A percentile compares a stretch with the other conserved stretches of the same genome.
Evolutionary conservation across 1,139 yeast genomes (phyloP).

Genomic region (Yamadazyma pseudoaaseri): DNA sequence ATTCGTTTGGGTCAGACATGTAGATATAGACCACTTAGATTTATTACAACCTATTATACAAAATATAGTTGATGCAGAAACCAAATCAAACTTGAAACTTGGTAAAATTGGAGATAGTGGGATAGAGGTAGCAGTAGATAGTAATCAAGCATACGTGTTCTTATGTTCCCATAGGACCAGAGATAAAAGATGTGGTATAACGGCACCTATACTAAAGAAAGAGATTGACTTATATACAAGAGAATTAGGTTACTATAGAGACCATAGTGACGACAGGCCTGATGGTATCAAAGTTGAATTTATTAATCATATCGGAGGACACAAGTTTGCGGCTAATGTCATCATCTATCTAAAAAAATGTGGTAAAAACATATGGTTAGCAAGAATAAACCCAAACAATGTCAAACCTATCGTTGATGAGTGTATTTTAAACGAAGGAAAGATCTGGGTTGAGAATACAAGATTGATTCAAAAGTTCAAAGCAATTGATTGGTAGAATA

Average conservation of each 20-base stretch:
- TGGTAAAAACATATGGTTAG: conserved; percentile 86
- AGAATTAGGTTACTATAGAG: conserved; percentile 70
- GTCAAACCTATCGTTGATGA: conserved; percentile 73
- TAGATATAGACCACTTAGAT: conserved; percentile 45
- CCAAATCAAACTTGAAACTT: conserved; percentile 6
- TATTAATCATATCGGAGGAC: conserved; percentile 93
- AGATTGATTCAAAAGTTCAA: conserved; percentile 58
- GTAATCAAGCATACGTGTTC: conserved; percentile 58
- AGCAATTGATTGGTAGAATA: conserved; percentile 52
- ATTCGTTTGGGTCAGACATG: conserved; percentile 66
- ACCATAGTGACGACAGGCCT: conserved; percentile 66
- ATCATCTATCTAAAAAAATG: conserved; percentile 62
- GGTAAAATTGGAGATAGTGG: conserved; percentile 2
- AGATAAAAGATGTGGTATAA: conserved; percentile 89
- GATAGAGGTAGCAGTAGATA: conserved; percentile 25
- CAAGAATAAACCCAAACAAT: conserved; percentile 76
- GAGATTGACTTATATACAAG: conserved; percentile 74
- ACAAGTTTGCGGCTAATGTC: conserved; percentile 88
- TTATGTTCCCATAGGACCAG: conserved; percentile 88
- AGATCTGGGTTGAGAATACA: conserved; percentile 71
- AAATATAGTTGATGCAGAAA: conserved; percentile 6
- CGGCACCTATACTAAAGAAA: conserved; percentile 89
- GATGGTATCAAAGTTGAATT: conserved; percentile 71
- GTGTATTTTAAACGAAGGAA: conserved; percentile 61
- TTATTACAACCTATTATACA: conserved; percentile 6